A percentile compares a stretch with the other conserved stretches of the same genome.
Conservation (phyloP, 2,329 filamentous ascomycete genomes). For the Fusarium longipes region DNA sequence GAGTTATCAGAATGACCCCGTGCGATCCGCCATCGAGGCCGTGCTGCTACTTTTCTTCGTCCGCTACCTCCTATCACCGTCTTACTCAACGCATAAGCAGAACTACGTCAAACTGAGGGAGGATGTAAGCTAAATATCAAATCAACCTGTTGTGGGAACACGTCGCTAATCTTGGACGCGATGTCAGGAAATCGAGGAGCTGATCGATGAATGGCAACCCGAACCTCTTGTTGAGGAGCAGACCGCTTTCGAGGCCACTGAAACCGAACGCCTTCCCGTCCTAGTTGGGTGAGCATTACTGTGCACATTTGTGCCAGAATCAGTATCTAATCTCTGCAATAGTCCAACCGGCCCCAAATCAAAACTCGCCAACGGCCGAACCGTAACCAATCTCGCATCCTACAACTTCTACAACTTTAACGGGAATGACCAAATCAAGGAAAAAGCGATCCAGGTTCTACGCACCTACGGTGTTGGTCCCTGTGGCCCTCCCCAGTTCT, state of each 20-base stretch:
- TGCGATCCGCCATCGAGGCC: conserved; percentile 92
- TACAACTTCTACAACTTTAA: conserved; percentile 99
- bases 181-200: conserved; percentile 87
- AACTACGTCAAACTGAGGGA: conserved; percentile 91
- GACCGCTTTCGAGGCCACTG: conserved; percentile 79
- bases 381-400: conserved; percentile 91
- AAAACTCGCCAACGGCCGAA: conserved; percentile 88
- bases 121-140: conserved; percentile 59
- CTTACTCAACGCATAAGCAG: conserved; percentile 90
- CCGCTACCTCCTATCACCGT: conserved; percentile 89
- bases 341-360: conserved; percentile 85
- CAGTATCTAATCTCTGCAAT: conserved; percentile 7
- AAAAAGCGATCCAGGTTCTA: conserved; percentile 93
- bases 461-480: conserved; percentile 96
- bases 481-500: conserved; percentile 96
- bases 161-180: conserved; percentile 35
- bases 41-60: conserved; percentile 96
- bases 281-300: conserved; percentile 77
- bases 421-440: conserved; percentile 89
- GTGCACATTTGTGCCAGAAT: background rate
- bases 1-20: conserved; percentile 96
- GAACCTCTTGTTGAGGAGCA: conserved; percentile 86
- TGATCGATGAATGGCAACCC: conserved; percentile 96
- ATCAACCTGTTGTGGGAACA: background rate
- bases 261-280: conserved; percentile 86